Evolutionary conservation across 495 filamentous ascomycete genomes (phyloP).

Genomic region (Alectoria sarmentosa): DNA sequence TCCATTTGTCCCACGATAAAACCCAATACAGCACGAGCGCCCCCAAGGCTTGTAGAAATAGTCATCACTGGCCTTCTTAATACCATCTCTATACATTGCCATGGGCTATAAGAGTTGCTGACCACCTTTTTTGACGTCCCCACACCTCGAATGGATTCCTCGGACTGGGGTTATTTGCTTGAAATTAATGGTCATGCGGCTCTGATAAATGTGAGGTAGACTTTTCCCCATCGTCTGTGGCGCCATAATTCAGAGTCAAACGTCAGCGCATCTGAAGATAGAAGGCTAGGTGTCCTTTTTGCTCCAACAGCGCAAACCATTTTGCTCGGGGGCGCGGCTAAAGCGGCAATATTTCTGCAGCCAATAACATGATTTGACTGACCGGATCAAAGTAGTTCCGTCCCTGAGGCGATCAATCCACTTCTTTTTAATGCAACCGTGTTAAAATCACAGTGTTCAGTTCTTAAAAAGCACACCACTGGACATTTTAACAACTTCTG

Average conservation of each 20-base stretch:
- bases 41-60: neutral
- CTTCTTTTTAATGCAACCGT: slow-evolving; percentile 1
- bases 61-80: neutral
- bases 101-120: no score
- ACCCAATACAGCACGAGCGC: neutral
- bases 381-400: neutral
- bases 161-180: no score
- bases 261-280: no score
- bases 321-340: neutral
- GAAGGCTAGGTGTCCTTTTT: neutral
- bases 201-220: no score
- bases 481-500: neutral
- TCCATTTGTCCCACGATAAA: neutral
- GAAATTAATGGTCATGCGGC: no score
- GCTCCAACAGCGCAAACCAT: neutral
- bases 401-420: neutral
- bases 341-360: neutral
- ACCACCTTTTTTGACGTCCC: no score
- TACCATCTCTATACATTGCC: neutral
- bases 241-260: no score
- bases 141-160: no score
- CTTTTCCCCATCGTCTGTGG: no score
- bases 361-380: neutral
- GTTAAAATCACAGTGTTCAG: neutral
- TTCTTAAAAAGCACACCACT: neutral